Conservation (phyloP, 2,329 filamentous ascomycete genomes). For the Alternaria gaisen region DNA sequence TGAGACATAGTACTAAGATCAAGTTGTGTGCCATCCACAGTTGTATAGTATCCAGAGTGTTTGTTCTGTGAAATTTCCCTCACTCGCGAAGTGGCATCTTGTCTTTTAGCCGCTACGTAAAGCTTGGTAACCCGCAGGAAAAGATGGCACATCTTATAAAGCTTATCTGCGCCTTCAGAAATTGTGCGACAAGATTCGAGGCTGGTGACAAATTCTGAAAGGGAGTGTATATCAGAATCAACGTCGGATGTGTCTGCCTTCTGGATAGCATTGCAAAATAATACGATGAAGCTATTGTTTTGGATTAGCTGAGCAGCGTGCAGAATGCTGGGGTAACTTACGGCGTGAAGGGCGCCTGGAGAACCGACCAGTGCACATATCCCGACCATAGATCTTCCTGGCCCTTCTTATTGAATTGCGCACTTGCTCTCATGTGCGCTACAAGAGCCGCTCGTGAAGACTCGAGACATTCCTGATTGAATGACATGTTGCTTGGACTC, state of each 20-base stretch:
- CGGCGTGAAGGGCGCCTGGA: constrained; percentile 58
- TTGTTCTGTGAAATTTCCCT: constrained; percentile 9
- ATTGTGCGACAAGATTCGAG: constrained; percentile 61
- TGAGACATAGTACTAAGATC: constrained; percentile 42
- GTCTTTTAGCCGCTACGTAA: constrained; percentile 68
- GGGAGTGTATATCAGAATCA: constrained; percentile 61
- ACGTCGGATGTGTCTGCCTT: constrained; percentile 64
- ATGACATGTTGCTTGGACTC: constrained; percentile 42
- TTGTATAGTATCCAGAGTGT: constrained; percentile 24
- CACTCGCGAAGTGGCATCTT: constrained; percentile 44
- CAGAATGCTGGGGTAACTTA: constrained; percentile 6
- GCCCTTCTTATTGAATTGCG: constrained; percentile 43
- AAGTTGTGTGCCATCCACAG: constrained; percentile 22
- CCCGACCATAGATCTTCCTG: constrained; percentile 47
- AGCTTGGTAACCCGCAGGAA: constrained; percentile 69
- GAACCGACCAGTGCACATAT: constrained; percentile 44
- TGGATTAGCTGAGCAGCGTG: not conserved
- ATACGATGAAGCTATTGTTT: constrained; percentile 53
- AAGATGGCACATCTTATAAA: constrained; percentile 69
- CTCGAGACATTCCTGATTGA: constrained; percentile 43
- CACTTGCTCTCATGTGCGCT: constrained; percentile 40
- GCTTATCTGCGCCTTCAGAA: constrained; percentile 67
- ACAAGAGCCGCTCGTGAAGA: constrained; percentile 44
- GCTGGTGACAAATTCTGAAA: constrained; percentile 66
- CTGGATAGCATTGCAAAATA: constrained; percentile 62